Evolutionary conservation across 192 early-diverging fungal genomes (phyloP).

Genomic region (Podila minutissima): DNA sequence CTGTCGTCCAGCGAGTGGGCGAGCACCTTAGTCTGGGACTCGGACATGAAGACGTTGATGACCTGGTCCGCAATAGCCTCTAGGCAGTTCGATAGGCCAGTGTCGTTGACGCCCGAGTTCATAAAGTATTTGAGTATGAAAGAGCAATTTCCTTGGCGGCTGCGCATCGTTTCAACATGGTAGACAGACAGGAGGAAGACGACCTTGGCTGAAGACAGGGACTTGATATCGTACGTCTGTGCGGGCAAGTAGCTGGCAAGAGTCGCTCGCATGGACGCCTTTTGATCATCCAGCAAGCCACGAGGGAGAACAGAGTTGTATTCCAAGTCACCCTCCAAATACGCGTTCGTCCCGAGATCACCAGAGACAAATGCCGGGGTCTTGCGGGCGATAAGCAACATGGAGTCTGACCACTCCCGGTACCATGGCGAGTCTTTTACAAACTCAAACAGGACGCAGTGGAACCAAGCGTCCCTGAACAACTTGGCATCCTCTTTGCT

Average conservation of each 20-base stretch:
- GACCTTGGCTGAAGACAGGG: conserved; percentile 73
- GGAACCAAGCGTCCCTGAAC: conserved; percentile 94
- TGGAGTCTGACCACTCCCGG: conserved; percentile 74
- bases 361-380: conserved; percentile 85
- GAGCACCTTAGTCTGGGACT: conserved; percentile 51
- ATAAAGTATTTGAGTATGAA: conserved; percentile 82
- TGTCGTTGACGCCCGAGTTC: conserved; percentile 84
- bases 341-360: conserved; percentile 65
- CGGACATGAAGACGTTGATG: conserved; percentile 58
- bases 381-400: conserved; percentile 79
- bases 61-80: conserved; percentile 81
- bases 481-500: conserved; percentile 69
- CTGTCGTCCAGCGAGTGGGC: conserved; percentile 57
- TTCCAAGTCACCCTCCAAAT: conserved; percentile 89
- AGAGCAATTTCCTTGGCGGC: conserved; percentile 71
- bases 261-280: conserved; percentile 64
- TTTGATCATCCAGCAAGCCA: conserved; percentile 50
- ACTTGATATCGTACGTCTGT: conserved; percentile 63
- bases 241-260: conserved; percentile 66
- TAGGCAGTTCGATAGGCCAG: conserved; percentile 76
- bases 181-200: conserved; percentile 86
- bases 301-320: conserved; percentile 82
- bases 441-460: conserved; percentile 81
- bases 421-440: conserved; percentile 80
- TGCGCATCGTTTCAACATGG: conserved; percentile 86